Conservation (phyloP, 306 rosid species). For the Luffa acutangula region DNA sequence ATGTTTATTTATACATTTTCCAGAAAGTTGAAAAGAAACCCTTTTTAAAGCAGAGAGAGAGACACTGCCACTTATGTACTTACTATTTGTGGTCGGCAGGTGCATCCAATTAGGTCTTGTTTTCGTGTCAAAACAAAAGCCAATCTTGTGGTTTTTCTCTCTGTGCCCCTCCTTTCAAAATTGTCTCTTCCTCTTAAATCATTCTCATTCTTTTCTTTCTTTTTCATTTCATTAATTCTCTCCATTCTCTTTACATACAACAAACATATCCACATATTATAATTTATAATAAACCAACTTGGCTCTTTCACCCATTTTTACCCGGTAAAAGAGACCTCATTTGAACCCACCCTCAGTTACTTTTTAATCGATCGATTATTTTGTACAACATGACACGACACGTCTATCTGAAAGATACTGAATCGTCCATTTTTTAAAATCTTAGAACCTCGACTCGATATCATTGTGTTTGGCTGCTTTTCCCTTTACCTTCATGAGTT, state of each 20-base stretch:
- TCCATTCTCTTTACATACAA: not conserved
- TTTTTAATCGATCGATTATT: no score
- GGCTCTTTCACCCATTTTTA: not conserved
- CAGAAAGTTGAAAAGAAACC: not conserved
- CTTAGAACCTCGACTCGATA: not conserved
- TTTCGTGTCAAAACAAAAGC: not conserved
- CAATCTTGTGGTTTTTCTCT: not conserved
- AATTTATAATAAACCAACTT: no score
- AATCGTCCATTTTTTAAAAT: no score
- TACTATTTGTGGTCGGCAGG: conserved; percentile 26
- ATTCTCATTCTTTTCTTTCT: not conserved
- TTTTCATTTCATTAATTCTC: not conserved
- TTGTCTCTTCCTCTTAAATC: not conserved
- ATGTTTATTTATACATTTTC: not conserved
- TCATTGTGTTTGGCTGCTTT: not conserved
- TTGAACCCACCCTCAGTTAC: no score
- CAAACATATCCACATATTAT: no score
- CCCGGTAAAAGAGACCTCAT: no score
- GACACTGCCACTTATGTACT: not conserved
- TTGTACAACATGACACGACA: no score
- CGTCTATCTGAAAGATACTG: no score
- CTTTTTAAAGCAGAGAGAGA: not conserved
- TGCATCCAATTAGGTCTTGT: conserved; percentile 16
- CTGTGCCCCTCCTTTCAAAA: not conserved
- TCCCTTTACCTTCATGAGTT: not conserved